These are phyloP conservation scores for Fusarium fujikuroi DNA, from an alignment of 2,329 filamentous ascomycete species.

Conservation along the genomic window DNA sequence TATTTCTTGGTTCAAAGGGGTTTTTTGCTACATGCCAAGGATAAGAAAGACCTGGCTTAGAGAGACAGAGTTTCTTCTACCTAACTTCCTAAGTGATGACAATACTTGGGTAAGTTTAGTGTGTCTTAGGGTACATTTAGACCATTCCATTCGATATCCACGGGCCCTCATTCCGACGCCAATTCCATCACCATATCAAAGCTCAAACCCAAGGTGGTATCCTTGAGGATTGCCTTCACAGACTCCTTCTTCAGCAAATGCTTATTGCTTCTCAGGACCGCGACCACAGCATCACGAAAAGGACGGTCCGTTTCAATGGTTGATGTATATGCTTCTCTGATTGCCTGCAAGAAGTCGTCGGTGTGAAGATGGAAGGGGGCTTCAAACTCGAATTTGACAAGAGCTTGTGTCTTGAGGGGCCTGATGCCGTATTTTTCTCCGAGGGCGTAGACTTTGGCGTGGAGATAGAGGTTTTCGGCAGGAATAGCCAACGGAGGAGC, in stretches of 20 bases:
- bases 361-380: rapidly evolving
- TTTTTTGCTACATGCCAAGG: background rate
- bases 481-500: rapidly evolving
- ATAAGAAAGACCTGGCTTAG: too few species aligned
- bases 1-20: background rate
- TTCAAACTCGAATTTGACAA: rapidly evolving
- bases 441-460: background rate
- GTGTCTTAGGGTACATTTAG: rapidly evolving
- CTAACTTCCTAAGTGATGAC: too few species aligned
- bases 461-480: rapidly evolving
- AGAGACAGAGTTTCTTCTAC: too few species aligned
- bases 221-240: background rate
- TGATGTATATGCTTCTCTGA: background rate
- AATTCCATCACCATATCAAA: background rate
- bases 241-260: rapidly evolving
- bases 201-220: rapidly evolving
- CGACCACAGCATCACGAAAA: rapidly evolving
- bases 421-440: background rate
- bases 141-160: background rate
- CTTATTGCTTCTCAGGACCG: background rate
- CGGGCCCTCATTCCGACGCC: background rate
- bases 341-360: background rate
- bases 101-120: rapidly evolving
- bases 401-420: rapidly evolving
- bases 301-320: background rate